A percentile compares a stretch with the other conserved stretches of the same genome.
phyloP scores from a whole-genome alignment of 306 rosid species.

The Cucurbita moschata region DNA sequence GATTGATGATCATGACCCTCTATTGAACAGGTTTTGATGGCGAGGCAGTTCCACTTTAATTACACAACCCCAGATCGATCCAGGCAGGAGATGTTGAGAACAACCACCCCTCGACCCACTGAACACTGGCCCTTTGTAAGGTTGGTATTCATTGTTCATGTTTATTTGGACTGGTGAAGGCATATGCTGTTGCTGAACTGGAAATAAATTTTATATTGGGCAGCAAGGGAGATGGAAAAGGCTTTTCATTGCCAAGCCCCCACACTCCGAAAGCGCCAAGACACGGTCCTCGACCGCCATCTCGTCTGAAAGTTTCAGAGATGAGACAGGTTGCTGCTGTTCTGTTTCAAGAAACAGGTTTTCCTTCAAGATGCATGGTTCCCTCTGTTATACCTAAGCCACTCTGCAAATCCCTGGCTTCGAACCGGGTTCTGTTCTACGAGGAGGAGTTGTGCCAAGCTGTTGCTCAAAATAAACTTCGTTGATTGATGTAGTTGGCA shows the following conservation, averaged over 20 bases:
- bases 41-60: slow-evolving; percentile 81
- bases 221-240: slow-evolving; percentile 67
- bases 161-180: background rate
- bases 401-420: slow-evolving; percentile 71
- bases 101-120: slow-evolving; percentile 55
- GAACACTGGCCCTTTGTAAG: slow-evolving; percentile 77
- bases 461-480: slow-evolving; percentile 91
- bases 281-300: slow-evolving; percentile 83
- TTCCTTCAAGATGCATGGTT: slow-evolving; percentile 58
- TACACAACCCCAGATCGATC: slow-evolving; percentile 89
- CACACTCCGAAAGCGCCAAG: slow-evolving; percentile 90
- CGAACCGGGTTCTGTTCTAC: slow-evolving; percentile 77
- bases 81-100: slow-evolving; percentile 58
- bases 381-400: slow-evolving; percentile 67
- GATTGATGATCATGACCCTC: background rate
- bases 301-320: slow-evolving; percentile 77
- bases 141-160: slow-evolving; percentile 15
- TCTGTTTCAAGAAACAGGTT: slow-evolving; percentile 69
- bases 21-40: slow-evolving; percentile 44
- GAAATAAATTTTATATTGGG: slow-evolving; percentile 1
- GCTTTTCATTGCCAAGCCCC: slow-evolving; percentile 39
- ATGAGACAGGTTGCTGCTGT: slow-evolving; percentile 87
- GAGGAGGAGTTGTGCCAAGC: slow-evolving; percentile 95
- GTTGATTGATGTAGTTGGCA: slow-evolving; percentile 19
- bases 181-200: too few species aligned